Evolutionary conservation across 1,139 yeast species (phyloP), one percentile per base, ranked within the genome.

Genomic region (Protomyces gravidus): DNA sequence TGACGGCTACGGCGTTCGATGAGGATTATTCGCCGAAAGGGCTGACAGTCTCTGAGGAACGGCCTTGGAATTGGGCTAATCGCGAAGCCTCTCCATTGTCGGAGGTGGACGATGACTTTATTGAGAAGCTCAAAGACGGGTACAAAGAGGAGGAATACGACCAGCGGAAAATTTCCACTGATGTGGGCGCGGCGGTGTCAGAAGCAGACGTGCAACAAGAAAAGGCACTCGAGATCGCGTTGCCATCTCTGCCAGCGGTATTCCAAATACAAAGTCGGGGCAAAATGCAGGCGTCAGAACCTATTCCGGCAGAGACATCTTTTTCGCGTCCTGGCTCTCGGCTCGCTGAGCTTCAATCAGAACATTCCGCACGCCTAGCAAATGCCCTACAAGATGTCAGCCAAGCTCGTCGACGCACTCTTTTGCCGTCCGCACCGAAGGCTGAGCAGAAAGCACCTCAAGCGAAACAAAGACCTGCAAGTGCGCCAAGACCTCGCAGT

Each of bases 21-120:
- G 46, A 23, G 13, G 58, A 53, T 27, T 53, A 45, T 33, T 36
- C 32, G 15, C 58, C 58, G 15, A 45, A 46, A 15, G 58, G 58
- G 9, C 51, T 53, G 19, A 13, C 33, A 3, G 17, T 53, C 30
- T 45, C 45, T 5, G 51, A 53, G 36, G 58, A 53, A 30, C 47
- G 40, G 26, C 58, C 58, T 5, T 53, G 47, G 51, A 53, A 53
- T 23, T 53, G 58, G 58, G 58, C 58, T 17, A 53, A 53, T 25
- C 30, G 58, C 3, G 58, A 53, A 25, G 51, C 58, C n/a, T 53
- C 58, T 2, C 58, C 58, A 4, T 32, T 53, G 11, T 53, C 58
- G 7, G 58, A 53, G 11, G 33, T 53, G 11, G 58, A 53, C 17
- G 58, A 52, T 23, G 50, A 33, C 17, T 21, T 39, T 13, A 19